Conservation (phyloP, 306 rosid species). For the Betula pendula region DNA sequence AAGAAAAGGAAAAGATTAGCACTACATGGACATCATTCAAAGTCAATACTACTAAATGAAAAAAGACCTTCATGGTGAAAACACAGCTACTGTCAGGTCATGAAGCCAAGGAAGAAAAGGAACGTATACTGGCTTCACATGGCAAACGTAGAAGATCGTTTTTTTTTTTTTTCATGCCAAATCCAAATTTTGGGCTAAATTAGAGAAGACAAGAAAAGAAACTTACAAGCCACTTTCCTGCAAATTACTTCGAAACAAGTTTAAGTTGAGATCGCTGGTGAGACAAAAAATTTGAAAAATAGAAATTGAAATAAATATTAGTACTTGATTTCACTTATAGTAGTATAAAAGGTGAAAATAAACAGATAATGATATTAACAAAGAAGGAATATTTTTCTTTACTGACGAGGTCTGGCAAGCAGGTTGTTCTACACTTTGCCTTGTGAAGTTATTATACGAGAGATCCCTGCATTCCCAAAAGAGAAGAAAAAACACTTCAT, state of each 20-base stretch:
- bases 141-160: too few relatives aligned
- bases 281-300: too few relatives aligned
- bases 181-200: too few relatives aligned
- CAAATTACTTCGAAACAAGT: background rate
- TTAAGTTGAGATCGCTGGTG: too few relatives aligned
- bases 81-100: too few relatives aligned
- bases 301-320: too few relatives aligned
- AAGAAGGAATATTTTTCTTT: background rate
- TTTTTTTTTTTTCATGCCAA: too few relatives aligned
- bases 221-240: background rate
- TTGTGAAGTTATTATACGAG: background rate
- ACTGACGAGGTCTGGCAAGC: background rate
- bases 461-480: constrained; percentile 5
- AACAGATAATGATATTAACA: background rate
- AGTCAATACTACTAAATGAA: background rate
- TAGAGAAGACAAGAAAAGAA: too few relatives aligned
- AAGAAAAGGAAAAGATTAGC: background rate
- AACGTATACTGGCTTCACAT: too few relatives aligned
- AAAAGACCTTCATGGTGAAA: too few relatives aligned
- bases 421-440: background rate
- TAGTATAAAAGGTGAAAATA: background rate
- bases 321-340: too few relatives aligned
- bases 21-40: background rate
- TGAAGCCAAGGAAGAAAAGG: too few relatives aligned
- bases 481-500: background rate